Evolutionary conservation across 495 filamentous ascomycete genomes (phyloP).

Genomic region (Xylaria curta): DNA sequence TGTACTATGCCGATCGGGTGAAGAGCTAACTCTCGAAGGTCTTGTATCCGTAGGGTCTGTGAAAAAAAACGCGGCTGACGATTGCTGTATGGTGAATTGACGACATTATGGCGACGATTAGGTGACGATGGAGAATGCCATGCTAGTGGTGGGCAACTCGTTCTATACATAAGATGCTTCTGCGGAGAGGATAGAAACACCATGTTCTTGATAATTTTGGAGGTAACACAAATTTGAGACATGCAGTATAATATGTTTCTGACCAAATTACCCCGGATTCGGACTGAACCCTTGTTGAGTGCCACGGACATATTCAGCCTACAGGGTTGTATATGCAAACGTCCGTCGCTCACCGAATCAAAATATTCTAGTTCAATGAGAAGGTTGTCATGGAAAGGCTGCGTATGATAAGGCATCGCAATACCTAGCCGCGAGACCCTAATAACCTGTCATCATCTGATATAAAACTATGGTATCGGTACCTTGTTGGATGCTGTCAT

Average conservation of each 20-base stretch:
- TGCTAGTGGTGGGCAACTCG: background rate
- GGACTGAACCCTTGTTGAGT: background rate
- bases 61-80: background rate
- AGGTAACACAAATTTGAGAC: conserved; percentile 18
- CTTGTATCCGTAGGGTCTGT: background rate
- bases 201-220: background rate
- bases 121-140: background rate
- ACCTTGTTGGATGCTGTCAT: background rate
- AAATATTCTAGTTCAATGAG: no score
- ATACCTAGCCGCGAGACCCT: background rate
- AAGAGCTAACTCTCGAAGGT: background rate
- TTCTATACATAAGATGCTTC: background rate
- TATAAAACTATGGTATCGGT: background rate
- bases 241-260: conserved; percentile 7
- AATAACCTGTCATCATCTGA: background rate
- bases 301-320: background rate
- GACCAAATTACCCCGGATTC: conserved; percentile 12
- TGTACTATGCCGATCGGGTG: background rate
- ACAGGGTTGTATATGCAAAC: background rate
- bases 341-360: background rate
- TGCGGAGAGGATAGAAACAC: background rate
- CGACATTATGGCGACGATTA: conserved; percentile 2
- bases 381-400: background rate
- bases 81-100: background rate
- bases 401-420: background rate